Base-by-base conservation (phyloP, 257 asterid genomes). In the Solanum medicagineum region DNA sequence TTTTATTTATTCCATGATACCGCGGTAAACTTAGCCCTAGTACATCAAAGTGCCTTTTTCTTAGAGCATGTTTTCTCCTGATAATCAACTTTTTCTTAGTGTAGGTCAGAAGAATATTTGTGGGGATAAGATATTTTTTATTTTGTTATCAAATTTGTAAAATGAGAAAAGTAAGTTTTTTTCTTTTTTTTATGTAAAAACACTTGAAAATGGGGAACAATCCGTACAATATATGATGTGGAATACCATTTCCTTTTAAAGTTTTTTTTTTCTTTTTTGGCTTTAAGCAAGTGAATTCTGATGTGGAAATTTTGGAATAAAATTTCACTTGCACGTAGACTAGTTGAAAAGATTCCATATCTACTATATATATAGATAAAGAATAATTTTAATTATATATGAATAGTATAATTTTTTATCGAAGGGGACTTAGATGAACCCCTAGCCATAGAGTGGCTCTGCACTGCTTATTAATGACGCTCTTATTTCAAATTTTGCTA, bases 171-270 rank as follows among this genome's bases (percentile, higher is more conserved):
- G 45, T 24, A 24, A 53, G 32, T 29, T 29, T 29, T 29, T 29
- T 29, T 29, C 32, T 9, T 9, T 79, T 79, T 29, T 47, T 79
- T 53, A 79, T 44, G 11, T 53, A 53, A 79, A 79, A 53, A 2
- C 49, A 79, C 44, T 53, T 79, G 83, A 29, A 40, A 53, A 53
- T 79, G 47, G 65, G 83, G 83, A 79, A 53, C 83, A 79, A 53
- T 29, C 26, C 65, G 83, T 79, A 79, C 83, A 79, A 53, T 16
- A 29, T 0, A 53, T 79, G 83, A 79, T 10, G 65, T 79, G 83
- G 65, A 70, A 51, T 53, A 79, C 83, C 83, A 51, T 79, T 79
- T 77, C 45, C 24, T 14, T 77, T 51, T 5, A 0, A 40, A 15
- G 83, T 2, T 10, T 51, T 77, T 49, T 13, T 3, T 68, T 4